Base-by-base conservation (phyloP, 2,329 filamentous ascomycete genomes). In the Diplodia corticola region DNA sequence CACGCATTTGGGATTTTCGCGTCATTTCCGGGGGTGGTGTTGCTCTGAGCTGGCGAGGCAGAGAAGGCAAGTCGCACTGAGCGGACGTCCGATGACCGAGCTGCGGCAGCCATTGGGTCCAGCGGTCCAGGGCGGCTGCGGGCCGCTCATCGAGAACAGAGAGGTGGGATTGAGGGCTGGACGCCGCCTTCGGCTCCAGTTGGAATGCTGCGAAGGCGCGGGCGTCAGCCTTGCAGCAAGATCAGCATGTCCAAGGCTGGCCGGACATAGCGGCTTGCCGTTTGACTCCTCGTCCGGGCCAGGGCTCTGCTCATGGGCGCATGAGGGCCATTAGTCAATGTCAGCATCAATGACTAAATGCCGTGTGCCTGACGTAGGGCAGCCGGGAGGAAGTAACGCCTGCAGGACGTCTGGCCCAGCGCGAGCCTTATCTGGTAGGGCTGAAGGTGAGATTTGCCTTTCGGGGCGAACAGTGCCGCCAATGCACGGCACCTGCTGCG, bases 391-490 rank as follows among this genome's bases (percentile, higher is more conserved):
- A 48, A 65, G 15, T 10, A 46, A 65, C 54, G 51, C 64, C 44
- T 60, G 64, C 64, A 65, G 53, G 63, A 33, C 26, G 30, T 57
- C 30, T 44, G 49, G 28, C 24, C 30, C 44, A 35, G 63, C 53
- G 26, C 44, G 49, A 63, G 54, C 64, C 54, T 53, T 49, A 53
- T 61, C 64, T 66, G 55, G 64, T 66, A 66, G 64, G 64, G 64
- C 64, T 66, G 64, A 66, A 54, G 55, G 64, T 66, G 57, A 66
- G 64, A 66, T 66, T 54, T 55, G 51, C 51, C 61, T 50, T 50
- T 53, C 50, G 35, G 51, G 26, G 61, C 61, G 50, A 37, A 28
- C 35, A 7, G 48, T 53, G 49, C 48, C 48, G 46, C 61, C 61
- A n/a, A 55, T 55, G 53, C 63, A 65, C n/a, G 28, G 15, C 15